phyloP scores from a whole-genome alignment of 495 filamentous ascomycete genomes.

The Penicillium malachiteum region DNA sequence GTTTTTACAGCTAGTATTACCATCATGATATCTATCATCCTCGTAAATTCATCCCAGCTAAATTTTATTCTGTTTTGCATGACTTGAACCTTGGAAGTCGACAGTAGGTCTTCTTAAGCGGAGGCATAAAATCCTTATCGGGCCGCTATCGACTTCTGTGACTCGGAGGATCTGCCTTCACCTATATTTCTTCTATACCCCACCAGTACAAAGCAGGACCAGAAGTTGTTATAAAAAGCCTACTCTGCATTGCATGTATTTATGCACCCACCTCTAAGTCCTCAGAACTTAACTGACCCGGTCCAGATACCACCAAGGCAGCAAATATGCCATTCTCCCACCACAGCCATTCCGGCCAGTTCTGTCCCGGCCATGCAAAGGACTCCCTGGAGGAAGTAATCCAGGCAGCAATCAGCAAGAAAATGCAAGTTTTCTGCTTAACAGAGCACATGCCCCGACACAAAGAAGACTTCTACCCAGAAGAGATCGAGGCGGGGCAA shows the following conservation, averaged over 20 bases:
- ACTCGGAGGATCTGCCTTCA: not conserved
- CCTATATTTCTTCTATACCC: not conserved
- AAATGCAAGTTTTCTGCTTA: slow-evolving; percentile 79
- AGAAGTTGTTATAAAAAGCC: no score
- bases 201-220: not conserved
- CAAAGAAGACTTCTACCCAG: slow-evolving; percentile 69
- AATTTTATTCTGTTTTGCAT: no score
- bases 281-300: not conserved
- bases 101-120: no score
- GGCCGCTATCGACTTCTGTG: slow-evolving; percentile 8
- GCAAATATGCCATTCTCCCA: slow-evolving; percentile 89
- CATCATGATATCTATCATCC: no score
- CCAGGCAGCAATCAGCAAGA: slow-evolving; percentile 69
- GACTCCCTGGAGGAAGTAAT: slow-evolving; percentile 82
- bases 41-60: no score
- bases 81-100: no score
- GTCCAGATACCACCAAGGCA: not conserved
- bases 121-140: slow-evolving; percentile 24
- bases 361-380: slow-evolving; percentile 86
- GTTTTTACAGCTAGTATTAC: no score
- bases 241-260: not conserved
- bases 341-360: slow-evolving; percentile 96
- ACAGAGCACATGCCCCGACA: slow-evolving; percentile 96
- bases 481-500: slow-evolving; percentile 59
- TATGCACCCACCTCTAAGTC: not conserved